A percentile compares a stretch with the other conserved stretches of the same genome.
Conservation (phyloP, 2,329 filamentous ascomycete genomes). For the Alternaria postmessia region DNA sequence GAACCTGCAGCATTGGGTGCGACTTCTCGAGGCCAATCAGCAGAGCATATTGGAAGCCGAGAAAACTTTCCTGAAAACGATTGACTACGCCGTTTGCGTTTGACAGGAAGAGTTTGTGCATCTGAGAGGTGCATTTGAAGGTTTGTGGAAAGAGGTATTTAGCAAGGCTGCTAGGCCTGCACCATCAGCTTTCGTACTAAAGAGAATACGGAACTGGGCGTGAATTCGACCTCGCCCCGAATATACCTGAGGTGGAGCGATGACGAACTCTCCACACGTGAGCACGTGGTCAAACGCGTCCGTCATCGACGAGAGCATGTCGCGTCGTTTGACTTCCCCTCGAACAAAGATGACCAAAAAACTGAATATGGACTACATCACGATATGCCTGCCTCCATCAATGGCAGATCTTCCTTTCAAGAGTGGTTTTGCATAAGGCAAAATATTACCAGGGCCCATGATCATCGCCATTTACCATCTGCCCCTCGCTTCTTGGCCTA, state of each 20-base stretch:
- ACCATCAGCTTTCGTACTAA: not conserved
- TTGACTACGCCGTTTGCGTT: not conserved
- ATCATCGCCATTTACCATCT: not conserved
- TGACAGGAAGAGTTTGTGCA: not conserved
- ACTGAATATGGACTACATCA: too few relatives aligned
- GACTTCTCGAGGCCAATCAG: not conserved
- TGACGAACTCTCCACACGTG: too few relatives aligned
- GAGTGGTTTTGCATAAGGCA: not conserved
- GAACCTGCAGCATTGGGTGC: not conserved
- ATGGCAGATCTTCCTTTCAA: not conserved
- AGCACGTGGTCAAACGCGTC: too few relatives aligned
- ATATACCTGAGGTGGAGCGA: too few relatives aligned
- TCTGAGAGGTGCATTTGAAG: not conserved
- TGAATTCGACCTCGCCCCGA: rapidly evolving
- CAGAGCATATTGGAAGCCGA: not conserved
- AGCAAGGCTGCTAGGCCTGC: not conserved
- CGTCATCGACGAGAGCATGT: not conserved
- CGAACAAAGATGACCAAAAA: not conserved
- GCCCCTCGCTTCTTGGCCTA: not conserved
- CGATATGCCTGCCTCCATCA: not conserved
- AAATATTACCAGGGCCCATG: not conserved
- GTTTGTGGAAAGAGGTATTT: not conserved
- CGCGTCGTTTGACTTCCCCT: not conserved
- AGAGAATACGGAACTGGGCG: not conserved
- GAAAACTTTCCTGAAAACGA: not conserved